phyloP scores from a whole-genome alignment of 805 yeast species.

The Danielozyma ontarioensis region DNA sequence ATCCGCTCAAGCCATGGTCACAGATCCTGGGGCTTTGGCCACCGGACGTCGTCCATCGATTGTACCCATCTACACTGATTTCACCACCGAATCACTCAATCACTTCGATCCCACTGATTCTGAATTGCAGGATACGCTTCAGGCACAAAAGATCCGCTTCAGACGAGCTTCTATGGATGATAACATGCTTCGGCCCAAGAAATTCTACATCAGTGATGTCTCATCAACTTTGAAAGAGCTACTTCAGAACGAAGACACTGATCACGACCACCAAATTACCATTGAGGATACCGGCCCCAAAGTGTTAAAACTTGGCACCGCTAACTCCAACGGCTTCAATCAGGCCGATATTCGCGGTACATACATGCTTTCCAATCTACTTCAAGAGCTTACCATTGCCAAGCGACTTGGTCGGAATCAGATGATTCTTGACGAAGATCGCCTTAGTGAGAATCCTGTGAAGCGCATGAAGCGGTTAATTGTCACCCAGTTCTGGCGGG shows the following conservation, averaged over 20 bases:
- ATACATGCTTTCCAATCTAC: conserved; percentile 77
- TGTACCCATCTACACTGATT: conserved; percentile 22
- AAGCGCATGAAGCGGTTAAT: conserved; percentile 69
- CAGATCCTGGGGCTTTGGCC: neutral
- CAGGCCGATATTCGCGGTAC: conserved; percentile 78
- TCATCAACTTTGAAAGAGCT: conserved; percentile 66
- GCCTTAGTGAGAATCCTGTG: conserved; percentile 86
- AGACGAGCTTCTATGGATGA: conserved; percentile 33
- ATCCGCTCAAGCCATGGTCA: neutral
- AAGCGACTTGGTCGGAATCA: conserved; percentile 72
- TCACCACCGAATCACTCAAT: conserved; percentile 2
- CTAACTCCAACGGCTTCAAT: conserved; percentile 75
- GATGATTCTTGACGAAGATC: conserved; percentile 74
- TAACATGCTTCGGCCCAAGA: conserved; percentile 26
- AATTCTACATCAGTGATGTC: conserved; percentile 71
- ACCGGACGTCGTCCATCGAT: conserved; percentile 19
- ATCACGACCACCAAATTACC: conserved; percentile 76
- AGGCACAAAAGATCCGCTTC: too few species aligned
- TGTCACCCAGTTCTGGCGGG: conserved; percentile 73
- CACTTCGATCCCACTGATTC: neutral
- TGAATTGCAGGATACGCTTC: conserved; percentile 3
- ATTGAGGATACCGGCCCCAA: conserved; percentile 83
- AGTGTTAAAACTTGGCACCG: conserved; percentile 75
- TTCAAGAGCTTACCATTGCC: conserved; percentile 88
- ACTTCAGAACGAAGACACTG: conserved; percentile 77